These are phyloP conservation scores for Pelargonium citronellum DNA, from an alignment of 441 rosid genomes.

Conservation along the genomic window DNA sequence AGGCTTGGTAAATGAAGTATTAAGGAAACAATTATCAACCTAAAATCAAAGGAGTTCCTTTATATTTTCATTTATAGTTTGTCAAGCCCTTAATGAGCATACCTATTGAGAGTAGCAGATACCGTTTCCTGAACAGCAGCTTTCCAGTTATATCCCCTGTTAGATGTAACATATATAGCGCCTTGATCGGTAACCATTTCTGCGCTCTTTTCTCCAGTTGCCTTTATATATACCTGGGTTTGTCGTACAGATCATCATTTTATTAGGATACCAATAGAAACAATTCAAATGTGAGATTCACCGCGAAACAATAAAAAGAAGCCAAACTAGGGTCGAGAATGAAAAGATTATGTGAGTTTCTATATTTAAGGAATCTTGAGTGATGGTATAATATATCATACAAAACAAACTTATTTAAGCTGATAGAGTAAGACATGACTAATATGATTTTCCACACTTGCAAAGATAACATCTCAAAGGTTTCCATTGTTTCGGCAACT, in stretches of 20 bases:
- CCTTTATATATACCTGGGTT: conserved; percentile 78
- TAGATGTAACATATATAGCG: conserved; percentile 84
- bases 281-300: background rate
- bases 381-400: background rate
- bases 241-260: conserved; percentile 1
- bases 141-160: conserved; percentile 85
- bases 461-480: too few species aligned
- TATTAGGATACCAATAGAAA: background rate
- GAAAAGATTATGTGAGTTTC: background rate
- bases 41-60: too few species aligned
- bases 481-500: too few species aligned
- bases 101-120: conserved; percentile 94
- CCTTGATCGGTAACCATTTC: conserved; percentile 97
- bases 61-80: too few species aligned
- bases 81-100: conserved; percentile 1
- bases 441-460: background rate
- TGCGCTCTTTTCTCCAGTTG: conserved; percentile 84
- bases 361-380: too few species aligned
- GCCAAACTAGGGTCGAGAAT: background rate
- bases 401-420: background rate
- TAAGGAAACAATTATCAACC: too few species aligned
- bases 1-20: too few species aligned
- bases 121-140: conserved; percentile 94
- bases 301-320: background rate
- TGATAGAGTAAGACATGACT: conserved; percentile 5